Conservation (phyloP, 768 basidiomycete genomes). For the Lenzites betulinus region DNA sequence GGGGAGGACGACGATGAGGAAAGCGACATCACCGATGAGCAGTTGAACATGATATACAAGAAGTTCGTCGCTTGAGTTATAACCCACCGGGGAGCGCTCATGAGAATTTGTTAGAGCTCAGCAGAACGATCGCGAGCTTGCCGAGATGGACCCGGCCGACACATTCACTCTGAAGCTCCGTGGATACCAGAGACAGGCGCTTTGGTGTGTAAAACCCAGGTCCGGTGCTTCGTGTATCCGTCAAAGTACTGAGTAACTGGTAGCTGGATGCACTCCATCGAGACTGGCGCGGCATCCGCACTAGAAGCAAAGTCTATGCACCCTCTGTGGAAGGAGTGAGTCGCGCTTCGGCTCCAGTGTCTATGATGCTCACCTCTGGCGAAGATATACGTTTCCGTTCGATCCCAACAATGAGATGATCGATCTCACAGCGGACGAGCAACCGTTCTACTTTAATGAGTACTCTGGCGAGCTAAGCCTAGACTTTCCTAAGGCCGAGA, state of each 20-base stretch:
- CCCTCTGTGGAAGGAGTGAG: slow-evolving; percentile 92
- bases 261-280: slow-evolving; percentile 92
- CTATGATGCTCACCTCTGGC: neutral
- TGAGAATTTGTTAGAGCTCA: slow-evolving; percentile 63
- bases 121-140: slow-evolving; percentile 71
- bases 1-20: slow-evolving; percentile 85
- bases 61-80: slow-evolving; percentile 48
- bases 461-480: slow-evolving; percentile 90
- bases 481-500: slow-evolving; percentile 79
- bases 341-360: slow-evolving; percentile 10
- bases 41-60: slow-evolving; percentile 82
- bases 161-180: slow-evolving; percentile 77
- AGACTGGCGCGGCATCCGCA: slow-evolving; percentile 71
- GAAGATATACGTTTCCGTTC: slow-evolving; percentile 73
- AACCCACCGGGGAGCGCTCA: neutral
- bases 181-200: slow-evolving; percentile 92
- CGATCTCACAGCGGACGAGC: slow-evolving; percentile 81
- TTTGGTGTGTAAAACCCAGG: slow-evolving; percentile 50
- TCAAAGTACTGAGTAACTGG: neutral
- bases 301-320: slow-evolving; percentile 78
- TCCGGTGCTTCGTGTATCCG: neutral
- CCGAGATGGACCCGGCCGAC: slow-evolving; percentile 77
- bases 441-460: slow-evolving; percentile 84
- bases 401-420: slow-evolving; percentile 61
- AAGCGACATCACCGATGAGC: slow-evolving; percentile 72